phyloP scores from a whole-genome alignment of 2,329 filamentous ascomycete species.

The Fusarium buxicola region DNA sequence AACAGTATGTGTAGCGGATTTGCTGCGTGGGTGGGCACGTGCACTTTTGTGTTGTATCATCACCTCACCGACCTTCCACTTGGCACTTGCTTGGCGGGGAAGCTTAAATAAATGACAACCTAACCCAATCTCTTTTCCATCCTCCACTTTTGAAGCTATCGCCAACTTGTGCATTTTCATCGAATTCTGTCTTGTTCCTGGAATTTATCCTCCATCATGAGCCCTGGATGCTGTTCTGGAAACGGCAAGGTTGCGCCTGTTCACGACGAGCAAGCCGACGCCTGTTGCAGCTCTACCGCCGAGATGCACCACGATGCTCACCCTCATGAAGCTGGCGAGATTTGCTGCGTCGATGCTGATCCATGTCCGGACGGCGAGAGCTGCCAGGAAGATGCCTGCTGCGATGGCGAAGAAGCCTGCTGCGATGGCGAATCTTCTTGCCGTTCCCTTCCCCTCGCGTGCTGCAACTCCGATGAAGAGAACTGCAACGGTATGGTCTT shows the following conservation, averaged over 20 bases:
- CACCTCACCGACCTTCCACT: too few relatives aligned
- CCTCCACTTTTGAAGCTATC: neutral
- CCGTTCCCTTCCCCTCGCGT: neutral
- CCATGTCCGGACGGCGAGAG: neutral
- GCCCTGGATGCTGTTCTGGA: neutral
- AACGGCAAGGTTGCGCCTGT: neutral
- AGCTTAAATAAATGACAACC: too few relatives aligned
- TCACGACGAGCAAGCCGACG: neutral
- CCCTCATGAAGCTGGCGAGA: neutral
- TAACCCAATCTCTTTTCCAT: neutral
- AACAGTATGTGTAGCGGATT: too few relatives aligned
- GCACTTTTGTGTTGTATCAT: neutral
- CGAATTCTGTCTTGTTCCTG: neutral
- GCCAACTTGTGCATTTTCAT: neutral
- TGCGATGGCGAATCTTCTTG: neutral
- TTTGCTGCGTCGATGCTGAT: neutral
- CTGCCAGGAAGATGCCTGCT: neutral
- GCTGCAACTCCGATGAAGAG: constrained; percentile 17
- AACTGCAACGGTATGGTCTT: neutral
- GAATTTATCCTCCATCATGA: neutral
- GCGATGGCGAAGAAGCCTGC: neutral
- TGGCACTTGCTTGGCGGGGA: neutral
- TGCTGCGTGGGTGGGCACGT: neutral
- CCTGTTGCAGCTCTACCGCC: neutral
- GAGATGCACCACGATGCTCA: neutral